phyloP scores from a whole-genome alignment of 768 basidiomycete genomes.

The Sutorius australiensis region DNA sequence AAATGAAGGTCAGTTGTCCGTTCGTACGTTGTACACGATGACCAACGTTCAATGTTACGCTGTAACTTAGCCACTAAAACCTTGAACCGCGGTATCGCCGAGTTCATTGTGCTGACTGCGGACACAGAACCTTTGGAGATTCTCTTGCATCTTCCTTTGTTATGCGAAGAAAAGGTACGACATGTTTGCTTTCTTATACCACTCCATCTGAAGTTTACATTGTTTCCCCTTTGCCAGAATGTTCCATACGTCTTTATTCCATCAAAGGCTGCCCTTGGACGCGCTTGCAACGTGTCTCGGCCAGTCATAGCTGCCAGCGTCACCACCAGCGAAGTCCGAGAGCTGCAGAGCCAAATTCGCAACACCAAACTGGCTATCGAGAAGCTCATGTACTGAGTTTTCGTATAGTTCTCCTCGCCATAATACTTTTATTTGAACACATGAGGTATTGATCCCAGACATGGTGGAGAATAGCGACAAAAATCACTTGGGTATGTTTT shows the following conservation, averaged over 20 bases:
- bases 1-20: conserved; percentile 75
- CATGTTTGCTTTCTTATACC: not conserved
- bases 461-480: not conserved
- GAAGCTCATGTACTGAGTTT: conserved; percentile 48
- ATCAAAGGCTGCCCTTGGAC: conserved; percentile 91
- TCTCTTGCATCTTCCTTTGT: conserved; percentile 90
- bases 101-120: conserved; percentile 94
- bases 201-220: not conserved
- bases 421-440: conserved; percentile 11
- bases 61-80: conserved; percentile 82
- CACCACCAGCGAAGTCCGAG: conserved; percentile 93
- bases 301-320: conserved; percentile 95
- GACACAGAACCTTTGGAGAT: conserved; percentile 99
- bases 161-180: conserved; percentile 95
- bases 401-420: not conserved
- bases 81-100: conserved; percentile 94
- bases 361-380: conserved; percentile 82
- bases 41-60: conserved; percentile 4
- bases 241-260: conserved; percentile 95
- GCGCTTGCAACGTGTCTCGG: conserved; percentile 92
- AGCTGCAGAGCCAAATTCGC: conserved; percentile 84
- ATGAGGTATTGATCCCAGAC: conserved; percentile 1
- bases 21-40: not conserved
- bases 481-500: conserved; percentile 78
- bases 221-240: conserved; percentile 50